phyloP scores from a whole-genome alignment of 2,329 filamentous ascomycete species.

The Trichoderma sp. region DNA sequence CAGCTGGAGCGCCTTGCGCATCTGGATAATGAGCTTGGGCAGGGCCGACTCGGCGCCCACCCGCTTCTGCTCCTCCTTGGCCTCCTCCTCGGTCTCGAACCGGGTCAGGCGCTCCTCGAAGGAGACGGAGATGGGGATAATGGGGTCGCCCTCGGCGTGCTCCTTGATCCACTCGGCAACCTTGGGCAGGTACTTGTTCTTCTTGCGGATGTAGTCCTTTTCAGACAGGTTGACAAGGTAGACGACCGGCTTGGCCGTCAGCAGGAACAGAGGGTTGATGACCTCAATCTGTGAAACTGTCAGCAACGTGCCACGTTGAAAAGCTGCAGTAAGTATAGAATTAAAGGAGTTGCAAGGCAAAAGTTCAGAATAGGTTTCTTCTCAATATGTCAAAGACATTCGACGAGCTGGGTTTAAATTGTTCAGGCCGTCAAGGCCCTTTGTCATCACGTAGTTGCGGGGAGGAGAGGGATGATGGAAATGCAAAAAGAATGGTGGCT shows the following conservation, averaged over 20 bases:
- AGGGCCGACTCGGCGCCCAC: constrained; percentile 84
- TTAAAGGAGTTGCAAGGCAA: not conserved
- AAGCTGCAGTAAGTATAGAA: not conserved
- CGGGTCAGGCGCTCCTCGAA: constrained; percentile 90
- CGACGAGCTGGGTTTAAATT: constrained; percentile 99
- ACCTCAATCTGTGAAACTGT: constrained; percentile 73
- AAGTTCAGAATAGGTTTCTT: constrained; percentile 75
- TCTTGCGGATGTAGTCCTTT: constrained; percentile 95
- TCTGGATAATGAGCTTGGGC: constrained; percentile 87
- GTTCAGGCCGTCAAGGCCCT: constrained; percentile 88
- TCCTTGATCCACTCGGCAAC: constrained; percentile 95
- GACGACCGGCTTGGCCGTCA: constrained; percentile 95
- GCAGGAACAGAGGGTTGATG: constrained; percentile 94
- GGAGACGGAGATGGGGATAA: constrained; percentile 89
- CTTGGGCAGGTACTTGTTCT: constrained; percentile 98
- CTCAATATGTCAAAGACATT: constrained; percentile 85
- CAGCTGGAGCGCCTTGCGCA: constrained; percentile 89
- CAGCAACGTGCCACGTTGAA: not conserved
- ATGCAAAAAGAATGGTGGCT: constrained; percentile 43
- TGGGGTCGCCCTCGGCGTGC: constrained; percentile 81
- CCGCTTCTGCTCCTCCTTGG: constrained; percentile 83
- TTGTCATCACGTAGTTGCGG: constrained; percentile 82
- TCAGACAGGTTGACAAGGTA: constrained; percentile 97
- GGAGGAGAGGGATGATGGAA: constrained; percentile 17
- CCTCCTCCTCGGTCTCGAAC: constrained; percentile 76